phyloP scores from a whole-genome alignment of 148 eudicot genomes.

The Bassia scoparia region DNA sequence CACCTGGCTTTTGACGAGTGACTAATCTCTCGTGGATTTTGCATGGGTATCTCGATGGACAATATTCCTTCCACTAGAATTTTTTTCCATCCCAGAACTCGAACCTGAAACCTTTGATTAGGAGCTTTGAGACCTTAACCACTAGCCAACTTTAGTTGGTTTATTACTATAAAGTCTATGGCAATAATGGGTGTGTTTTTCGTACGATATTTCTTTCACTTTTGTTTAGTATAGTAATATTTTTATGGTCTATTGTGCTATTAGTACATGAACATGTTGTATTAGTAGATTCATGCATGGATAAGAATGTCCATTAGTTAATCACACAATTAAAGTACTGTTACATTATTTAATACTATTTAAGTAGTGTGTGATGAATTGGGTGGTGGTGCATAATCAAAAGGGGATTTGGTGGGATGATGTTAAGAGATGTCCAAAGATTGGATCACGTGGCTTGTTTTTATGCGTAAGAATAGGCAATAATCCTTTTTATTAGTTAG shows the following conservation, averaged over 20 bases:
- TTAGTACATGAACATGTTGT: neutral
- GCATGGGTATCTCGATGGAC: too few species aligned
- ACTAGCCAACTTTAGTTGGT: too few species aligned
- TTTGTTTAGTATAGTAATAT: neutral
- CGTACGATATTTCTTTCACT: too few species aligned
- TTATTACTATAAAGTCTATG: too few species aligned
- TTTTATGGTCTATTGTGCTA: neutral
- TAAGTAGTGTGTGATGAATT: slow-evolving; percentile 2
- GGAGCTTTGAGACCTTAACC: too few species aligned
- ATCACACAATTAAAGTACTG: neutral
- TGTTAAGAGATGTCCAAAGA: neutral
- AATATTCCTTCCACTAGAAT: too few species aligned
- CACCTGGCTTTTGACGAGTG: too few species aligned
- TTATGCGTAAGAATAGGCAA: neutral
- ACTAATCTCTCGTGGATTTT: too few species aligned
- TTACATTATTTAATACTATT: too few species aligned
- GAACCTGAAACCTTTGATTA: too few species aligned
- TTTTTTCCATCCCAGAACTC: too few species aligned
- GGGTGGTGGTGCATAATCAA: neutral
- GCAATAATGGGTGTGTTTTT: neutral
- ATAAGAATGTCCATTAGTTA: neutral
- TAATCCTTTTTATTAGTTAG: neutral
- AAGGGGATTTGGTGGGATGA: neutral
- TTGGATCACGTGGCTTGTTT: neutral
- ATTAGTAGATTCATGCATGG: neutral